Base-by-base conservation (phyloP, 805 yeast genomes). In the Ogataea ramenticola region DNA sequence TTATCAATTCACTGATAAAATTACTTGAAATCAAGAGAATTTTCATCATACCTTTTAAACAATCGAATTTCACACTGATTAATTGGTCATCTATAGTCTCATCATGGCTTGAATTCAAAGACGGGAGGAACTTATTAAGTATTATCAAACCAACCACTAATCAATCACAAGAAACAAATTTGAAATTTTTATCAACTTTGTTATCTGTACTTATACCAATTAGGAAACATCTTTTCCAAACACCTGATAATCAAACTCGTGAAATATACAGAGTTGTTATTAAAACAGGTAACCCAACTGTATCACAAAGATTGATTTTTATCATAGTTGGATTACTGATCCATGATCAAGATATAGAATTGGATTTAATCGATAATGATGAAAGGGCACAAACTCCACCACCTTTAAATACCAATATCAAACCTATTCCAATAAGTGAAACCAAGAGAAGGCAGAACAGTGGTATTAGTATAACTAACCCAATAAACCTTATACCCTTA, bases 21-120 rank as follows among this genome's bases (percentile, higher is more conserved):
- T 57, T 69, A 36, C 55, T 64, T 11, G 73, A 72, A 49, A 60
- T 72, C 1, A 80, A 81, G 5, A 64, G 76, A 43, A 55, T 77
- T 35, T 66, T 72, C 32, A 66, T 68, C 45, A 20, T n/a, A 8
- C 62, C 69, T 11, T 52, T 75, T 14, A 66, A 70, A 48, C 56
- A 62, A 34, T 61, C 64, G 29, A 64, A 67, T 48, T 61, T 68
- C 24, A 61, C 67, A 38, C 51, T 76, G 35, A 53, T 72, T 17
- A 70, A 70, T 45, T 77, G 82, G 82, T 72, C 75, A 0, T 62
- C 71, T 27, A 76, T 73, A 42, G 66, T 75, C 2, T 61, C 75
- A 17, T 66, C 74, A 31, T 77, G 82, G 82, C 56, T 76, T 17
- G 79, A 75, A 51, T 67, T 71, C 50, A 77, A 76, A 51, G 82